Evolutionary conservation across 495 filamentous ascomycete genomes (phyloP), one percentile per base, ranked within the genome.

Genomic region (Tricharina praecox): DNA sequence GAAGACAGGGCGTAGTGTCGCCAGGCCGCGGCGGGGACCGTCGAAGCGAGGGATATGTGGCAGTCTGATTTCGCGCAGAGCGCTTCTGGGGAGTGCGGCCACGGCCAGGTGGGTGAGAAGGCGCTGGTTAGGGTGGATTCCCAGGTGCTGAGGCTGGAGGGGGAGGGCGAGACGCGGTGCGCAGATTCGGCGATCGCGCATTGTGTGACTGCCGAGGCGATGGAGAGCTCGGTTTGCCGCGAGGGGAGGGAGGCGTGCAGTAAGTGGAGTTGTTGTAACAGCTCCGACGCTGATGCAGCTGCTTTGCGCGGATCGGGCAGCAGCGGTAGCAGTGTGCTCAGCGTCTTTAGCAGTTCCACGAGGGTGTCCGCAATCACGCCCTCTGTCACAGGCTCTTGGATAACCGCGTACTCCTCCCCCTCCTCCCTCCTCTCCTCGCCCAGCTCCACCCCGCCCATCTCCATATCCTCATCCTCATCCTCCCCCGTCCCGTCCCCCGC

Each of bases 61-160:
- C 75, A 70, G 38, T 81, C 76, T 15, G 75, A 75, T 58, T 73
- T 72, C 30, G 63, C 68, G 54, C 70, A 73, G 5, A 77, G 63
- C 26, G 64, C 68, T 48, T 71, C 69, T 0, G 70, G 70, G 37
- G 71, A 65, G 47, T 70, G 68, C 0, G 70, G 71, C 35, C 70
- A 65, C 24, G 50, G 49, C 35, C 38, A 46, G 3, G 18, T 44
- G 39, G 71, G 63, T 19, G 71, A 56, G 48, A 72, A 76, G 13
- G 65, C 64, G 37, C 58, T 59, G 16, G 53, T 56, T 25, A 79
- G 55, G 13, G 70, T 67, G 19, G 60, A 53, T 45, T 69, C 65
- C 62, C 78, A 79, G 7, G 66, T 68, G 23, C 62, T 54, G 20
- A 69, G 49, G 10, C 58, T 58, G 24, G 64, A 66, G 23, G 21